Evolutionary conservation across 352 stramenopile species (phyloP), one percentile per base, ranked within the genome.

Genomic region (Phytophthora litchii): DNA sequence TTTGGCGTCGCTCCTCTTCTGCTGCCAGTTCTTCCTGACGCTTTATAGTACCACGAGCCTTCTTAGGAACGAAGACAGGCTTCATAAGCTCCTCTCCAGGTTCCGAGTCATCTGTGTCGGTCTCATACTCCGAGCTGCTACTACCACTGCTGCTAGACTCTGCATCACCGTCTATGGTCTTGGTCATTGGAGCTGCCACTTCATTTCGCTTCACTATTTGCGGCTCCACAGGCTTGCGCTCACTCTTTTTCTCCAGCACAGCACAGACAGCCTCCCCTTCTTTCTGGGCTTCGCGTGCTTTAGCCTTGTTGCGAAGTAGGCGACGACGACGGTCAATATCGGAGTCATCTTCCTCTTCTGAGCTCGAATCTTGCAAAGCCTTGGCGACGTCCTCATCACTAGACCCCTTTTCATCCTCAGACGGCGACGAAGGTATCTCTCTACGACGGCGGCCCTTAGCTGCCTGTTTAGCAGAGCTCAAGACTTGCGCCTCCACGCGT

Each of bases 11-110:
- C 37, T 89, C 76, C 46, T 91, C 86, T 65, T 96, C 80, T 1
- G 75, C 79, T 17, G 82, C 83, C 25, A 92, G 63, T 45, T 95
- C 78, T 58, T 96, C 87, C 53, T 95, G 71, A 4, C 75, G 64
- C 55, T 86, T 89, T 54, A 96, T 78, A 25, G 88, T 97, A 46
- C 86, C 83, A 27, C 91, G 86, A 23, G 85, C 86, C 35, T 89
- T 88, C 61, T 97, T 97, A 0, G 92, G 92, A 19, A 98, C 81
- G 58, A 97, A 98, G 13, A 97, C 79, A 4, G 92, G 92, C 60
- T 97, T 97, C 74, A 97, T 87, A 13, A 97, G 62, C 60, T 81
- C 65, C 42, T 92, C 80, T 9, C 67, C 79, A 20, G 72, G 72
- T 11, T 91, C 83, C 12, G 83, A 93, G 3, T 90, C 78, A 48